Conservation (phyloP, 345 rosid species). For the Salix udensis region DNA sequence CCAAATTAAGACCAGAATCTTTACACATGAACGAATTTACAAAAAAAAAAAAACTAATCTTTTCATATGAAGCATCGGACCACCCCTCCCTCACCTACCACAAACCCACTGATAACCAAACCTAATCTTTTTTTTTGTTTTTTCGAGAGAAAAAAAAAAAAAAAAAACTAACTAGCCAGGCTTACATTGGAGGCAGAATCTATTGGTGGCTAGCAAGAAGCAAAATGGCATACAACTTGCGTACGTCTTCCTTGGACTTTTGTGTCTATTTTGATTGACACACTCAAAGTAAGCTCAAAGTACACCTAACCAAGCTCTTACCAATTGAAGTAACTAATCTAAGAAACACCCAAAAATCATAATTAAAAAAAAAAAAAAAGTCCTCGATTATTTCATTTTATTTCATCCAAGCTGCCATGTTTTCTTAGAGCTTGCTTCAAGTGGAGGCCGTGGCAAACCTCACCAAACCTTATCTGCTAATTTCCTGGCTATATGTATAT, state of each 20-base stretch:
- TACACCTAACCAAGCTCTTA: not conserved
- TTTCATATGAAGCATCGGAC: not conserved
- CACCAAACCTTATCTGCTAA: conserved; percentile 9
- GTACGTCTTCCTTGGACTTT: not conserved
- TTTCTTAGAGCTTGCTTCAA: not conserved
- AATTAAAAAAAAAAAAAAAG: no score
- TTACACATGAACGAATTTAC: no score
- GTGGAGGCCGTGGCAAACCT: not conserved
- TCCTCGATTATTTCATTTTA: no score
- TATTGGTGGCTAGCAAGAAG: not conserved
- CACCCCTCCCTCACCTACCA: not conserved
- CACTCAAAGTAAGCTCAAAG: no score
- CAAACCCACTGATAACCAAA: not conserved
- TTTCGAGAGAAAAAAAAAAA: no score
- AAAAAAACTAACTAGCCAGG: not conserved
- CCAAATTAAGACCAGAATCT: no score
- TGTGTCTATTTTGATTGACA: not conserved
- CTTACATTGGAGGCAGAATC: not conserved
- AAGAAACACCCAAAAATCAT: no score
- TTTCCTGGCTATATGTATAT: not conserved
- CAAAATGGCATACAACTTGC: not conserved
- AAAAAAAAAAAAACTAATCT: no score
- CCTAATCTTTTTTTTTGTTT: not conserved
- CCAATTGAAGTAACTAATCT: no score
- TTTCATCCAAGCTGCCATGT: not conserved